phyloP scores from a whole-genome alignment of 2,329 filamentous ascomycete species.

The Nemania serpens region DNA sequence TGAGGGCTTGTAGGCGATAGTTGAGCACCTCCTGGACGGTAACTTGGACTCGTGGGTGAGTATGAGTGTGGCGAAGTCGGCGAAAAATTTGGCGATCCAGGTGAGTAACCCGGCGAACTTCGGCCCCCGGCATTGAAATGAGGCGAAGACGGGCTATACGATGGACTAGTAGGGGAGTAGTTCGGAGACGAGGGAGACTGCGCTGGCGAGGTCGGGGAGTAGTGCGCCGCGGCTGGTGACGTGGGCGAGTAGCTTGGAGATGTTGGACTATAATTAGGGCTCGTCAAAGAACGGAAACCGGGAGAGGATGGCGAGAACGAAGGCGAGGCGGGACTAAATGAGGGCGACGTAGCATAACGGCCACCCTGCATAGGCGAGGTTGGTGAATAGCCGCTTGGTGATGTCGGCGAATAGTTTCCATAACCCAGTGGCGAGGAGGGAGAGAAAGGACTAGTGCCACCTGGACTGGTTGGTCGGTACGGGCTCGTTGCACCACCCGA shows the following conservation, averaged over 20 bases:
- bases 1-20: slow-evolving; percentile 66
- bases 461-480: slow-evolving; percentile 68
- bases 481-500: slow-evolving; percentile 64
- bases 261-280: slow-evolving; percentile 67
- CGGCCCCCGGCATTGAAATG: slow-evolving; percentile 51
- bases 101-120: slow-evolving; percentile 66
- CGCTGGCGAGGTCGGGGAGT: slow-evolving; percentile 73
- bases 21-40: slow-evolving; percentile 56
- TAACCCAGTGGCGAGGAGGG: slow-evolving; percentile 66
- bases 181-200: slow-evolving; percentile 76
- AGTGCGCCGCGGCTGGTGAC: slow-evolving; percentile 61
- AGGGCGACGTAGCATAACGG: slow-evolving; percentile 62
- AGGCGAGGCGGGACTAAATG: slow-evolving; percentile 66
- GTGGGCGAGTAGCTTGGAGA: slow-evolving; percentile 69
- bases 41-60: slow-evolving; percentile 54
- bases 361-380: slow-evolving; percentile 69
- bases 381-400: slow-evolving; percentile 76
- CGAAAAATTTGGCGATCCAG: slow-evolving; percentile 77
- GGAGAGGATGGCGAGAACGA: slow-evolving; percentile 62
- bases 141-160: slow-evolving; percentile 72
- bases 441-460: slow-evolving; percentile 77
- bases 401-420: slow-evolving; percentile 74
- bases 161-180: slow-evolving; percentile 73
- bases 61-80: slow-evolving; percentile 66
- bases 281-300: slow-evolving; percentile 58